Percentiles rank a stretch among this genome's conserved stretches.
Evolutionary conservation across 177 flowering plant genomes (phyloP).

Genomic region (Vitis hybrid): DNA sequence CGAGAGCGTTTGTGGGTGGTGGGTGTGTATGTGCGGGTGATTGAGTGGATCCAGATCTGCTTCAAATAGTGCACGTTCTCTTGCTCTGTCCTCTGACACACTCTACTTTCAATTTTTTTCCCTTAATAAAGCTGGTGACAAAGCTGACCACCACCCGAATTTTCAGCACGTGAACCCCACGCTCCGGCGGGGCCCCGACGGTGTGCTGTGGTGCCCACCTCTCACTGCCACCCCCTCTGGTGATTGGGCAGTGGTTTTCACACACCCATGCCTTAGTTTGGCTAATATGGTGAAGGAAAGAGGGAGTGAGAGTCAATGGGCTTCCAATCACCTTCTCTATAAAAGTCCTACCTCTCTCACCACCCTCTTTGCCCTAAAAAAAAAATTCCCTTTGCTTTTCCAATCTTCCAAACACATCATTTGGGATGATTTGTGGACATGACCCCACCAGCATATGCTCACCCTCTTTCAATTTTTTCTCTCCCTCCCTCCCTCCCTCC

Average conservation of each 20-base stretch:
- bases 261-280: too few species aligned
- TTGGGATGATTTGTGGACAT: conserved; percentile 4
- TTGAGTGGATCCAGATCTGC: conserved; percentile 35
- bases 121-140: not conserved
- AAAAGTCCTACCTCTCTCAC: not conserved
- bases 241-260: too few species aligned
- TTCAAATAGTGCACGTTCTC: conserved; percentile 38
- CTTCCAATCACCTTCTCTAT: not conserved
- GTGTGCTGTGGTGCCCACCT: too few species aligned
- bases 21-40: not conserved
- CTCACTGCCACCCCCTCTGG: too few species aligned
- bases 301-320: not conserved
- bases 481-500: not conserved
- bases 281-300: too few species aligned
- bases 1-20: not conserved
- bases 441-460: conserved; percentile 16
- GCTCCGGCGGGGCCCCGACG: conserved; percentile 2
- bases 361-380: not conserved
- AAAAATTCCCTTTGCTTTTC: conserved; percentile 7
- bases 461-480: not conserved
- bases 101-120: conserved; percentile 3
- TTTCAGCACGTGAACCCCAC: conserved; percentile 1
- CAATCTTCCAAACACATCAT: conserved; percentile 8
- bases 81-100: conserved; percentile 20
- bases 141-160: too few species aligned